Conservation (phyloP, 345 rosid species). For the Populus deltoides region DNA sequence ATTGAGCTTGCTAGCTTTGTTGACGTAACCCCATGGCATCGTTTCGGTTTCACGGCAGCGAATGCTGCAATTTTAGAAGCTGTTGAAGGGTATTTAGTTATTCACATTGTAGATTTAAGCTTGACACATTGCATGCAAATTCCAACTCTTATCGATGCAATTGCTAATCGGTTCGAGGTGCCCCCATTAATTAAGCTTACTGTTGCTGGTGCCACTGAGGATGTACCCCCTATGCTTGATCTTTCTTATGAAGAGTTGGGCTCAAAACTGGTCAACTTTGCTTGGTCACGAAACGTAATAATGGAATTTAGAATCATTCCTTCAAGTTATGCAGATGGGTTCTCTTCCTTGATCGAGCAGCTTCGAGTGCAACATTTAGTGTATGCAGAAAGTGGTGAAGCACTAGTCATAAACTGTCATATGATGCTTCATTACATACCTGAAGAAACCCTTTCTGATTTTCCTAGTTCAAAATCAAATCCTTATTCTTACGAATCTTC, state of each 20-base stretch:
- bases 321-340: constrained; percentile 63
- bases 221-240: constrained; percentile 51
- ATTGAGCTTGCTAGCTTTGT: constrained; percentile 81
- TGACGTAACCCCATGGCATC: constrained; percentile 94
- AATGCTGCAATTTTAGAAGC: constrained; percentile 78
- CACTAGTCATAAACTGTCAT: constrained; percentile 78
- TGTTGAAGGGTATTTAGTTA: constrained; percentile 57
- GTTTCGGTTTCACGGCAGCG: constrained; percentile 89
- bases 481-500: constrained; percentile 26
- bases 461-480: constrained; percentile 11
- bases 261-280: constrained; percentile 59
- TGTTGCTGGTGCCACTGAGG: constrained; percentile 41
- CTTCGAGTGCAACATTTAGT: constrained; percentile 52
- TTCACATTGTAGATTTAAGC: constrained; percentile 86
- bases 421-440: constrained; percentile 81
- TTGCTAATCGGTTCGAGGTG: constrained; percentile 52
- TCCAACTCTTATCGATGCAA: constrained; percentile 78
- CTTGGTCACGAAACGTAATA: constrained; percentile 60
- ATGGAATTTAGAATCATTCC: constrained; percentile 58
- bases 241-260: constrained; percentile 70
- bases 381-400: constrained; percentile 44
- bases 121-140: constrained; percentile 94
- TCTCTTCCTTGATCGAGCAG: constrained; percentile 61
- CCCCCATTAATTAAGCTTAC: constrained; percentile 75
- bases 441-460: constrained; percentile 48